Percentiles rank a stretch among this genome's conserved stretches.
These are phyloP conservation scores for Penicillium riverlandense DNA, from an alignment of 495 filamentous ascomycete genomes.

Conservation along the genomic window DNA sequence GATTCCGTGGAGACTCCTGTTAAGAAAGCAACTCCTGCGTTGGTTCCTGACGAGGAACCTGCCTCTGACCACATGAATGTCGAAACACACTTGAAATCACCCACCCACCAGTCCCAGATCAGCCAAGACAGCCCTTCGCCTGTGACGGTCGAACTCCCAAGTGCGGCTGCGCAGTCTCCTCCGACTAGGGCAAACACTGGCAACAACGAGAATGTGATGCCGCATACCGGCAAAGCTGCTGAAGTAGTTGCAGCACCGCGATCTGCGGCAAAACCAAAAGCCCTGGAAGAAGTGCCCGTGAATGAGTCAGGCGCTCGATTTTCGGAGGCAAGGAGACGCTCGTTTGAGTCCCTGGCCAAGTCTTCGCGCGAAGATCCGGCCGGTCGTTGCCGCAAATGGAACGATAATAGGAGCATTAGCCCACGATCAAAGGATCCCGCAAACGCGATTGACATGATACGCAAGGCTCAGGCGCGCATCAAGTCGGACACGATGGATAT, in stretches of 20 bases:
- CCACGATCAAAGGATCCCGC: conserved; percentile 37
- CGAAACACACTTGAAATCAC: conserved; percentile 10
- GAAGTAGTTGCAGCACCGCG: conserved; percentile 12
- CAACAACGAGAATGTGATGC: conserved; percentile 24
- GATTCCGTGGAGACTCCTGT: conserved; percentile 3
- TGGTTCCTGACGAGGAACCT: conserved; percentile 5
- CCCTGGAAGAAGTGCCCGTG: conserved; percentile 13
- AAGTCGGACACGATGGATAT: conserved; percentile 67
- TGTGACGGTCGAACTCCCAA: neutral
- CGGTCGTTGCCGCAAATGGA: conserved; percentile 19
- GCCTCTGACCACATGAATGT: neutral
- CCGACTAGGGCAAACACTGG: neutral
- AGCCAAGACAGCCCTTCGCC: conserved; percentile 17
- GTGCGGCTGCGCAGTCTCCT: too few relatives aligned
- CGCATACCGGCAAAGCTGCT: conserved; percentile 5
- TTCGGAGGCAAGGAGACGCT: neutral
- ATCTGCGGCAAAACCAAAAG: neutral
- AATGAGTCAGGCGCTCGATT: conserved; percentile 20
- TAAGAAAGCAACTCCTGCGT: conserved; percentile 6
- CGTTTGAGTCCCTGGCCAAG: neutral
- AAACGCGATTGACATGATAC: conserved; percentile 52
- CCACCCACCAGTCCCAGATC: conserved; percentile 10
- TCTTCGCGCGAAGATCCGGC: conserved; percentile 7
- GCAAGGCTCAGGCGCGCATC: conserved; percentile 70
- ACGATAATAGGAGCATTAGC: conserved; percentile 26